phyloP scores from a whole-genome alignment of 2,329 filamentous ascomycete species.

The Penicillium vulpinum region DNA sequence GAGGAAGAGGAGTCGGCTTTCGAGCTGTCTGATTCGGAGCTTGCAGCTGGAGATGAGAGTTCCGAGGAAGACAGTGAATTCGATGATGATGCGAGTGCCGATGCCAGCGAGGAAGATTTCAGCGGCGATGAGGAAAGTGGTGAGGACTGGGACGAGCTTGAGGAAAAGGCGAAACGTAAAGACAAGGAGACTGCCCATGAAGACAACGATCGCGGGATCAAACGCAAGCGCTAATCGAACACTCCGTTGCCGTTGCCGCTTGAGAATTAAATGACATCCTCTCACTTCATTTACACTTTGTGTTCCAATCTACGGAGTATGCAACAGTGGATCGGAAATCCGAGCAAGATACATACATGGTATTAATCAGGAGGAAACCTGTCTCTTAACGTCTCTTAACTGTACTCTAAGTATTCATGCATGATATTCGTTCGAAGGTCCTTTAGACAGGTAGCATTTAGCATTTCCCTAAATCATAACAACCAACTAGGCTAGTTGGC shows the following conservation, averaged over 20 bases:
- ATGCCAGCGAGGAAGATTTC: conserved; percentile 62
- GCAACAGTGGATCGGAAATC: not conserved
- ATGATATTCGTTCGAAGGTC: not conserved
- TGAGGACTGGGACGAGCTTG: conserved; percentile 92
- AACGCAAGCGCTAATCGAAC: conserved; percentile 65
- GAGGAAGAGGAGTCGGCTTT: conserved; percentile 90
- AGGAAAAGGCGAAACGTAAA: conserved; percentile 74
- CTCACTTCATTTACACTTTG: conserved; percentile 1
- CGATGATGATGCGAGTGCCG: conserved; percentile 85
- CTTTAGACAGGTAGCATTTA: not conserved
- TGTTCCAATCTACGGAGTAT: not conserved
- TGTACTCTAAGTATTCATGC: conserved; percentile 3
- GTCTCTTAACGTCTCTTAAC: not conserved
- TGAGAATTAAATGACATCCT: not conserved
- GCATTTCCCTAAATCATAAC: not conserved
- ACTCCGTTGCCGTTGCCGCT: not conserved
- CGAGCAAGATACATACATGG: not conserved
- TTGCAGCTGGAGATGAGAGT: conserved; percentile 69
- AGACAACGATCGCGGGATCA: conserved; percentile 64
- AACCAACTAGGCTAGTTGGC: not conserved
- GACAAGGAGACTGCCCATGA: conserved; percentile 57
- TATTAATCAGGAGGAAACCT: not conserved
- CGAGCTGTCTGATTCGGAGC: conserved; percentile 82
- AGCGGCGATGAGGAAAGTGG: conserved; percentile 68
- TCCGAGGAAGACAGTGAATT: conserved; percentile 92